These are phyloP conservation scores for Saturnispora bothae DNA, from an alignment of 805 yeast genomes.

Conservation along the genomic window DNA sequence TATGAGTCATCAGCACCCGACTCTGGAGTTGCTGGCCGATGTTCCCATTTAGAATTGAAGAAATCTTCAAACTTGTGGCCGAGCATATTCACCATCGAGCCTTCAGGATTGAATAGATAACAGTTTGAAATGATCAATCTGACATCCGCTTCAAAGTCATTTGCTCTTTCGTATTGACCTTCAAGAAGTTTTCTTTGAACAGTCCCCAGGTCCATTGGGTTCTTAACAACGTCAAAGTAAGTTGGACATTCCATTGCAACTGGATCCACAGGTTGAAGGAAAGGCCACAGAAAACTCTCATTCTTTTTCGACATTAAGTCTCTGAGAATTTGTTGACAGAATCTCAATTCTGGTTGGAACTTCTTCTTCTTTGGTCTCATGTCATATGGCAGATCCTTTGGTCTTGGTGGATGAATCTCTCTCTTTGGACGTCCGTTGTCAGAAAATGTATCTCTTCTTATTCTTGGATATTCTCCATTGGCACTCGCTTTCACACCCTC, in stretches of 20 bases:
- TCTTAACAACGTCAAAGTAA: slow-evolving; percentile 73
- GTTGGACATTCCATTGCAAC: slow-evolving; percentile 89
- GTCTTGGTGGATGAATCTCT: slow-evolving; percentile 92
- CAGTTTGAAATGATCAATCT: slow-evolving; percentile 81
- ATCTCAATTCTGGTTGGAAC: slow-evolving; percentile 79
- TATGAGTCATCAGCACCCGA: slow-evolving; percentile 35
- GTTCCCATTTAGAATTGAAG: slow-evolving; percentile 82
- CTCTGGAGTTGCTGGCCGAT: slow-evolving; percentile 59
- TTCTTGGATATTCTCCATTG: slow-evolving; percentile 42
- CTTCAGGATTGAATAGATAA: slow-evolving; percentile 88
- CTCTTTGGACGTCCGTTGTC: slow-evolving; percentile 83
- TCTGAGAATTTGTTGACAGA: slow-evolving; percentile 70
- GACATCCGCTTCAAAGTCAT: slow-evolving; percentile 76
- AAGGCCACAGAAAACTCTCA: slow-evolving; percentile 79
- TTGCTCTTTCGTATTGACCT: slow-evolving; percentile 82
- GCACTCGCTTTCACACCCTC: slow-evolving; percentile 12
- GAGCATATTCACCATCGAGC: slow-evolving; percentile 93
- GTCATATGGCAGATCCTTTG: slow-evolving; percentile 88
- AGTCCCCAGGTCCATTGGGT: slow-evolving; percentile 93
- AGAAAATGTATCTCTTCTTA: slow-evolving; percentile 60
- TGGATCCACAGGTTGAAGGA: slow-evolving; percentile 89
- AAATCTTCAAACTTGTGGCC: slow-evolving; percentile 84
- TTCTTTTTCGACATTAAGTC: slow-evolving; percentile 79
- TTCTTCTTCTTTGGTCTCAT: slow-evolving; percentile 86
- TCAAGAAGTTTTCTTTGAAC: slow-evolving; percentile 69